Conservation (phyloP, 2,329 filamentous ascomycete genomes). For the Epichloe bromicola region DNA sequence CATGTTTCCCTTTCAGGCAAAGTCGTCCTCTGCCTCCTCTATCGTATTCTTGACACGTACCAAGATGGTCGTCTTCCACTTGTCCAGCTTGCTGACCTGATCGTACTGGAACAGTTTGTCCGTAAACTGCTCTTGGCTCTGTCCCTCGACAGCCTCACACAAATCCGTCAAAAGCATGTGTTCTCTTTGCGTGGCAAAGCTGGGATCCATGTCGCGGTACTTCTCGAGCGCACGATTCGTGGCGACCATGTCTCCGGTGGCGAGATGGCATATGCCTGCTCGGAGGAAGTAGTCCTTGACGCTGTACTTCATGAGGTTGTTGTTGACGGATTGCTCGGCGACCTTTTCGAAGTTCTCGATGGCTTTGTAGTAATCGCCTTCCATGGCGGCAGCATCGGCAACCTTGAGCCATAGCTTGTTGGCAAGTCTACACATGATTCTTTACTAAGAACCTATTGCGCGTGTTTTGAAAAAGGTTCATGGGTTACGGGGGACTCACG, state of each 20-base stretch:
- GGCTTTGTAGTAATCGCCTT: constrained; percentile 72
- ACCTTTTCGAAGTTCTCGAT: constrained; percentile 78
- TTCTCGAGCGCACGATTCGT: constrained; percentile 67
- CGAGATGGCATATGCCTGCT: constrained; percentile 80
- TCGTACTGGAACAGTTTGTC: constrained; percentile 84
- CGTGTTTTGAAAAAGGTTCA: background rate
- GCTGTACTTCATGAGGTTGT: constrained; percentile 85
- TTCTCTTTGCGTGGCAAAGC: constrained; percentile 67
- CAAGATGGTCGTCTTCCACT: constrained; percentile 88
- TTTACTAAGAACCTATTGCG: background rate
- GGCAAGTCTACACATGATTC: constrained; percentile 45
- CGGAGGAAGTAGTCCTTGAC: constrained; percentile 96
- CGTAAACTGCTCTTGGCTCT: constrained; percentile 70
- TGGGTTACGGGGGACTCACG: constrained; percentile 40
- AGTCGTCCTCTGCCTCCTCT: constrained; percentile 39
- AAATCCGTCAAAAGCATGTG: constrained; percentile 70
- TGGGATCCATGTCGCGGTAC: constrained; percentile 68
- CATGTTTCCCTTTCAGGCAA: constrained; percentile 19
- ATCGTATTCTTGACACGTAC: constrained; percentile 75
- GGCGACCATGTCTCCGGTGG: constrained; percentile 60
- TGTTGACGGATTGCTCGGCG: constrained; percentile 63
- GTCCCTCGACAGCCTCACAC: constrained; percentile 58
- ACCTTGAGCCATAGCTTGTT: constrained; percentile 93
- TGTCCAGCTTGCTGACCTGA: constrained; percentile 84
- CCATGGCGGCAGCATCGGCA: constrained; percentile 72